A percentile compares a stretch with the other conserved stretches of the same genome.
Conservation (phyloP, 2,329 filamentous ascomycete genomes). For the Aspergillus viridinutans region DNA sequence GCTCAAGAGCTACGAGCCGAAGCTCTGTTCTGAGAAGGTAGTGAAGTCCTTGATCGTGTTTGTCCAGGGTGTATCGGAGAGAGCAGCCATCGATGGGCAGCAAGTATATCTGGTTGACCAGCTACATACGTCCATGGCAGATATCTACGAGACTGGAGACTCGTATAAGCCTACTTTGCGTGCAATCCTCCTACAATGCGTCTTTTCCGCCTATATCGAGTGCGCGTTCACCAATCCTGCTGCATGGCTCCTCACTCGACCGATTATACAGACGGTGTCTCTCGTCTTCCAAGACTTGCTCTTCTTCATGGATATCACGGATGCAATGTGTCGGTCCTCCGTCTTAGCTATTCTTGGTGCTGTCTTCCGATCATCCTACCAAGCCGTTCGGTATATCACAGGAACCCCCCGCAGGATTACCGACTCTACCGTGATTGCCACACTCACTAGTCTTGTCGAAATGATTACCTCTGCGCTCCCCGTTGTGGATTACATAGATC, state of each 20-base stretch:
- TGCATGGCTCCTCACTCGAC: slow-evolving; percentile 51
- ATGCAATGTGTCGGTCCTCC: slow-evolving; percentile 35
- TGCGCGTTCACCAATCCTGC: slow-evolving; percentile 41
- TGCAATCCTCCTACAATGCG: slow-evolving; percentile 48
- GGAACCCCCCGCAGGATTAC: slow-evolving; percentile 31
- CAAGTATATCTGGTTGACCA: slow-evolving; percentile 55
- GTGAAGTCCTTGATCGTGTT: slow-evolving; percentile 56
- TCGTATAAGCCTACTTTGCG: slow-evolving; percentile 44
- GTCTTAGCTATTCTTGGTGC: slow-evolving; percentile 33
- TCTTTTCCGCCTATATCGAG: slow-evolving; percentile 57
- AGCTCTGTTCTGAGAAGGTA: slow-evolving; percentile 46
- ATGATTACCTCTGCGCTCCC: slow-evolving; percentile 40
- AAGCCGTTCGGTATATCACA: slow-evolving; percentile 35
- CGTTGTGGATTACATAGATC: slow-evolving; percentile 46
- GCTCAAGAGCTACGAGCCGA: slow-evolving; percentile 56
- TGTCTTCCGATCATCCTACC: slow-evolving; percentile 36
- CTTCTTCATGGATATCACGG: slow-evolving; percentile 43
- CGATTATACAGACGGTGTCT: slow-evolving; percentile 48
- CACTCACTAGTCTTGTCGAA: slow-evolving; percentile 37
- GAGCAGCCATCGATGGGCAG: slow-evolving; percentile 55
- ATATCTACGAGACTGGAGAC: slow-evolving; percentile 40
- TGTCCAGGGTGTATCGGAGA: slow-evolving; percentile 56
- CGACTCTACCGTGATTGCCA: slow-evolving; percentile 37
- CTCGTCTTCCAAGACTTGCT: slow-evolving; percentile 43
- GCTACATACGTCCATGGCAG: slow-evolving; percentile 47